Base-by-base conservation (phyloP, 306 rosid species). In the Acacia acuminata region DNA sequence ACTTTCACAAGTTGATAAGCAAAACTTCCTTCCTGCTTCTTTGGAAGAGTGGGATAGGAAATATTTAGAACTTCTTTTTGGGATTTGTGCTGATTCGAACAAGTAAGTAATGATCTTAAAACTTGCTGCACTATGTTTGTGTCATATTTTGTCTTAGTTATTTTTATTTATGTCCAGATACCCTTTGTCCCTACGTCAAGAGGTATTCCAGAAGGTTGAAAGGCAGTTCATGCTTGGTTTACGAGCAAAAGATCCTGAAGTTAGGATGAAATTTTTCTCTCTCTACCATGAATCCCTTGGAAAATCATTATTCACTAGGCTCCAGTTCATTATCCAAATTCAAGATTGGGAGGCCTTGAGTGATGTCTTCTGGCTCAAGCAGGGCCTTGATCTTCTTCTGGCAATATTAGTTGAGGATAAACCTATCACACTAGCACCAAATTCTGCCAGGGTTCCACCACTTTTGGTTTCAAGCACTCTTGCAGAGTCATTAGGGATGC, bases 301-400 rank as follows among this genome's bases (percentile, higher is more conserved):
- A 47, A 94, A 94, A 89, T 83, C 97, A 58, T 87, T 96, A 80
- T 96, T 96, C 70, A 72, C 84, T 51, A 91, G 99, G 89, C 97
- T 96, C 68, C 98, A 92, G 77, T 96, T 87, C 87, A 91, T 96
- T 71, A 92, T 96, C 85, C 98, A 96, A 81, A 13, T 78, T 84
- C 99, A 96, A 83, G 95, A 96, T 47, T 96, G 99, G 99, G 97
- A 88, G 82, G 97, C 98, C 76, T 86, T 96, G 88, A 91, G 97
- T 83, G 97, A 94, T 84, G 94, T 92, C 83, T 96, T 96, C 86
- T 96, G 99, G 99, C 97, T 96, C 87, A 96, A 96, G 83, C 99
- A 96, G 87, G 99, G 99, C 80, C 99, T 96, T 71, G 99, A 96
- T 89, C 97, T 94, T 83, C 97, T 96, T 85, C 84, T 96, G 53